Conservation (phyloP, 1,284 basidiomycete species). For the Cutaneotrichosporon cavernicola region DNA sequence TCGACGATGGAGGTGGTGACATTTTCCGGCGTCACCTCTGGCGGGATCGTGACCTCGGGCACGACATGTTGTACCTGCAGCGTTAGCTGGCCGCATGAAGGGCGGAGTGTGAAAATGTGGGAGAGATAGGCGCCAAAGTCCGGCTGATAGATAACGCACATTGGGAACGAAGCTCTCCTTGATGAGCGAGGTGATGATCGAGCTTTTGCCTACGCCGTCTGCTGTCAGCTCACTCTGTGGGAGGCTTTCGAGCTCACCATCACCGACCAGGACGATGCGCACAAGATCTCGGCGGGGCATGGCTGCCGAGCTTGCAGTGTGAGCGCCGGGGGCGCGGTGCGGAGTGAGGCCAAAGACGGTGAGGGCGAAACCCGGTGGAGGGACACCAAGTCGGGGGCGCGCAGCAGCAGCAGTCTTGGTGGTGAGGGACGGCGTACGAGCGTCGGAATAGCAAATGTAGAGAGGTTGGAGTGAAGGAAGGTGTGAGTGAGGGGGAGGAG, state of each 20-base stretch:
- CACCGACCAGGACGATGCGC: conserved; percentile 88
- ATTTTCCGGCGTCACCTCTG: conserved; percentile 91
- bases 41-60: conserved; percentile 92
- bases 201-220: conserved; percentile 94
- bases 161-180: conserved; percentile 89
- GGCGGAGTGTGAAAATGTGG: neutral
- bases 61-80: conserved; percentile 83
- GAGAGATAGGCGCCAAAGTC: neutral
- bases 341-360: neutral
- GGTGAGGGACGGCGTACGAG: neutral
- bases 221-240: conserved; percentile 14
- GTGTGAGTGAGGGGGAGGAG: neutral
- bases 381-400: neutral
- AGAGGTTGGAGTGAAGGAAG: neutral
- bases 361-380: neutral
- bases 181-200: conserved; percentile 90
- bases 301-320: neutral
- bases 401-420: neutral
- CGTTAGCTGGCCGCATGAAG: neutral
- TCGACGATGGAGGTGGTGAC: conserved; percentile 95
- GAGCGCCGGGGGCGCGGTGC: neutral
- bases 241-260: conserved; percentile 61
- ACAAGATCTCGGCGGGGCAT: conserved; percentile 52
- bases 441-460: neutral
- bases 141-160: conserved; percentile 57